A percentile compares a stretch with the other conserved stretches of the same genome.
Evolutionary conservation across 2,329 filamentous ascomycete species (phyloP).

Genomic region (Orbilia quercus): DNA sequence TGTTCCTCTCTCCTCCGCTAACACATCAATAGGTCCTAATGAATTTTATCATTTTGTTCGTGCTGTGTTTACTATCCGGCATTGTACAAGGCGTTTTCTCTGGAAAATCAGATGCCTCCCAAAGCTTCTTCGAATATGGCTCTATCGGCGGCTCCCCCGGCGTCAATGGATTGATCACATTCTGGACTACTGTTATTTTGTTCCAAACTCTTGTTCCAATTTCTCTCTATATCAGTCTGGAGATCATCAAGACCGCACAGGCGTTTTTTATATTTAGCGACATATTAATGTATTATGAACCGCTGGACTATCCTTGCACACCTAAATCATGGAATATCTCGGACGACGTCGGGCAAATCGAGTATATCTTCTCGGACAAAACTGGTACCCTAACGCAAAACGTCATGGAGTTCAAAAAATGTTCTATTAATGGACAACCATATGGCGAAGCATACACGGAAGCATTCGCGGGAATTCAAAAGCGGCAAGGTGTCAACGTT

Average conservation of each 20-base stretch:
- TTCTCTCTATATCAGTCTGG: conserved; percentile 94
- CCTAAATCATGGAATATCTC: conserved; percentile 99
- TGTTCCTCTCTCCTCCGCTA: not conserved
- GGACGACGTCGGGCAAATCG: conserved; percentile 95
- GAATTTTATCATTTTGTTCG: conserved; percentile 89
- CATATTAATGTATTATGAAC: conserved; percentile 95
- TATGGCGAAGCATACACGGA: conserved; percentile 99
- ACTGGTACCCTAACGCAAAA: conserved; percentile 91
- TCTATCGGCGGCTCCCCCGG: conserved; percentile 79
- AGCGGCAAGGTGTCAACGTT: conserved; percentile 85
- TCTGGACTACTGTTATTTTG: conserved; percentile 92
- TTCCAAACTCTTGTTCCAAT: conserved; percentile 99
- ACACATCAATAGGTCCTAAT: conserved; percentile 69
- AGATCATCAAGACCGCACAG: conserved; percentile 92
- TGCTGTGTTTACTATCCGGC: conserved; percentile 87
- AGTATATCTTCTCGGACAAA: conserved; percentile 98
- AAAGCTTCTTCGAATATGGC: conserved; percentile 84
- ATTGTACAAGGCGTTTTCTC: conserved; percentile 87
- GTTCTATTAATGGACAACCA: conserved; percentile 91
- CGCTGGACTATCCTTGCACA: conserved; percentile 91
- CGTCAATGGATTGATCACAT: conserved; percentile 91
- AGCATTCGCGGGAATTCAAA: conserved; percentile 94
- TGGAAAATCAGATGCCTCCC: conserved; percentile 78
- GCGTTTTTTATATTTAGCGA: conserved; percentile 98
- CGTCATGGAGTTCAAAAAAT: conserved; percentile 99